Conservation (phyloP, 1,284 basidiomycete species). For the Fomitopsis betulina region DNA sequence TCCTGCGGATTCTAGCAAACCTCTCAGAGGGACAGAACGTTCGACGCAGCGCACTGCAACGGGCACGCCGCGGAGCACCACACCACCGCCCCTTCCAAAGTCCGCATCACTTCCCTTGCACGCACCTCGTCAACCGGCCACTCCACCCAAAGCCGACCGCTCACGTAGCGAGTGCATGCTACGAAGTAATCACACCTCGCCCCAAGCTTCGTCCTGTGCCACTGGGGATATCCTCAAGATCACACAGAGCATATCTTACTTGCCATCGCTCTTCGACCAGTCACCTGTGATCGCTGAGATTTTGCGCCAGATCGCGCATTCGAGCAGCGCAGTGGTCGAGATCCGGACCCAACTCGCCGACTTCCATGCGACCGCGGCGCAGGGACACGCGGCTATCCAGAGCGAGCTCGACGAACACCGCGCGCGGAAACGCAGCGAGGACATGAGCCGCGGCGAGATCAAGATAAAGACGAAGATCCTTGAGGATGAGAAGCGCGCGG, state of each 20-base stretch:
- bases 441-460: slow-evolving; percentile 71
- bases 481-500: slow-evolving; percentile 83
- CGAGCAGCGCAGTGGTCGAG: slow-evolving; percentile 66
- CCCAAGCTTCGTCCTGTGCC: slow-evolving; percentile 17
- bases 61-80: slow-evolving; percentile 47
- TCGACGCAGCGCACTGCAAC: slow-evolving; percentile 35
- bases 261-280: slow-evolving; percentile 46
- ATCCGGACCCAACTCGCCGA: slow-evolving; percentile 75
- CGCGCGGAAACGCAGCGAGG: slow-evolving; percentile 79
- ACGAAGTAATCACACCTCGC: slow-evolving; percentile 16
- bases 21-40: slow-evolving; percentile 55
- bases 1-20: slow-evolving; percentile 41
- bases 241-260: slow-evolving; percentile 13
- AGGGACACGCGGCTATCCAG: slow-evolving; percentile 65
- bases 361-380: slow-evolving; percentile 55
- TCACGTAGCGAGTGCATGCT: slow-evolving; percentile 2
- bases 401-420: slow-evolving; percentile 72
- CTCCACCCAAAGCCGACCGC: slow-evolving; percentile 22
- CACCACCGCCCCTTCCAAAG: slow-evolving; percentile 79
- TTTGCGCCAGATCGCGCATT: slow-evolving; percentile 69
- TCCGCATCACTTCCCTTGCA: slow-evolving; percentile 76
- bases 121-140: slow-evolving; percentile 36
- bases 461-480: slow-evolving; percentile 79
- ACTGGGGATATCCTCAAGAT: slow-evolving; percentile 15
- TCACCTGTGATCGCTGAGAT: slow-evolving; percentile 74